Base-by-base conservation (phyloP, 768 basidiomycete species). In the Mycena amicta region DNA sequence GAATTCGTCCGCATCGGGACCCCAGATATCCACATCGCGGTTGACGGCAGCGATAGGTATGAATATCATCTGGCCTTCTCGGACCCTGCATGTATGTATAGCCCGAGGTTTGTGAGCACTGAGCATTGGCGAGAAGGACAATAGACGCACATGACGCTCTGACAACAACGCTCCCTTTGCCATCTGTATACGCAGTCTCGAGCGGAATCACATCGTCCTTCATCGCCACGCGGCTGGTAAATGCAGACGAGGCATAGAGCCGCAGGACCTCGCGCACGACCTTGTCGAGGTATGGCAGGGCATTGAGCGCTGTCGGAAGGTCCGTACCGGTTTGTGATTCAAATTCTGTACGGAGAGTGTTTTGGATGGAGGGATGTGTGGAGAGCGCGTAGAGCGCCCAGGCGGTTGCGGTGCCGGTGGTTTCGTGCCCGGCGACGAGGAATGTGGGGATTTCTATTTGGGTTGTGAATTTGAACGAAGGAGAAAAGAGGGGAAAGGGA, bases 251-350 rank as follows among this genome's bases (percentile, higher is more conserved):
- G 0, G 77, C 26, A 52, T 81, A 66, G 5, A 76, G 43, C 2
- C 80, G 72, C 22, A 81, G 68, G 2, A 70, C 72, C 66, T 81
- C 80, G 25, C 70, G 67, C 22, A 78, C 65, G 26, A 80, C 71
- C 12, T 66, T 63, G 50, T 83, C 84, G 23, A 86, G 75, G 62
- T 83, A 83, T 0, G 78, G 74, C 23, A 85, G 74, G 16, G 78
- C 27, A 13, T 49, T 23, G 47, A 49, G n/a, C 22, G 47, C 13
- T 13, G 47, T 12, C 47, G 22, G 13, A 2, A 70, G 81, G 47
- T 49, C 47, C 5, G 47, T 49, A 23, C 47, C 47, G 25, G 27
- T 71, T 0, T 70, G 22, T 4, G 47, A 6, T 8, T 25, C 13
- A 20, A 49, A 12, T 22, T 49, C 47, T 23, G 47, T 12, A 23